Percentiles rank a stretch among this genome's conserved stretches.
phyloP scores from a whole-genome alignment of 495 filamentous ascomycete genomes.

The Penicillium canescens region DNA sequence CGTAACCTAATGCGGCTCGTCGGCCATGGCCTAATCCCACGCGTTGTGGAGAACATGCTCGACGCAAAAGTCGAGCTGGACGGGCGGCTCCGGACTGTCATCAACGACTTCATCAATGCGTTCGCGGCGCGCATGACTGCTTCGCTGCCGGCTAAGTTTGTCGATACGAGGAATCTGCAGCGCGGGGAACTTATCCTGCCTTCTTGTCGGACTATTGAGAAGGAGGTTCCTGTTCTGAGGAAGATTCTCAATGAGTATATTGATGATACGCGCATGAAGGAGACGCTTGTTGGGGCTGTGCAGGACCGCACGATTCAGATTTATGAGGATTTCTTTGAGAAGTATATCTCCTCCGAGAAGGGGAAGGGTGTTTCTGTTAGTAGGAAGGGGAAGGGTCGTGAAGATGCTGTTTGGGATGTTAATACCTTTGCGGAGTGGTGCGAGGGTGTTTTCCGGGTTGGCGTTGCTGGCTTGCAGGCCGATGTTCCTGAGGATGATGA shows the following conservation, averaged over 20 bases:
- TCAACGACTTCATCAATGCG: constrained; percentile 73
- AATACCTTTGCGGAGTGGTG: constrained; percentile 63
- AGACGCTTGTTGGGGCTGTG: constrained; percentile 62
- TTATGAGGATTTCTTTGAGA: constrained; percentile 62
- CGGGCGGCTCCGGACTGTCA: constrained; percentile 70
- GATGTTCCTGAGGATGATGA: constrained; percentile 37
- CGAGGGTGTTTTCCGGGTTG: constrained; percentile 56
- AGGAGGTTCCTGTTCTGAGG: constrained; percentile 54
- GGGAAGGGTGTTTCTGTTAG: constrained; percentile 45
- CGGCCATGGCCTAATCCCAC: constrained; percentile 58
- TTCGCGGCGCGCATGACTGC: constrained; percentile 58
- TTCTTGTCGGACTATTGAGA: constrained; percentile 48
- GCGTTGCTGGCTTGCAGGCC: constrained; percentile 35
- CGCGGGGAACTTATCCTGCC: constrained; percentile 40
- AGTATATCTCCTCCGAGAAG: constrained; percentile 44
- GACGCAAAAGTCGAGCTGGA: constrained; percentile 84
- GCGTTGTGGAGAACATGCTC: constrained; percentile 66
- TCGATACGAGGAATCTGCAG: constrained; percentile 39
- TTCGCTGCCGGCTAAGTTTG: constrained; percentile 44
- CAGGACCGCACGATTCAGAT: constrained; percentile 59
- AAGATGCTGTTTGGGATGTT: constrained; percentile 65
- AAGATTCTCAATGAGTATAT: constrained; percentile 57
- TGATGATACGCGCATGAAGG: constrained; percentile 59
- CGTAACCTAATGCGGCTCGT: constrained; percentile 58
- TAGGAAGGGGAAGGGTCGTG: constrained; percentile 61